These are phyloP conservation scores for Aspergillus sp. DNA, from an alignment of 2,329 filamentous ascomycete species.

Conservation along the genomic window DNA sequence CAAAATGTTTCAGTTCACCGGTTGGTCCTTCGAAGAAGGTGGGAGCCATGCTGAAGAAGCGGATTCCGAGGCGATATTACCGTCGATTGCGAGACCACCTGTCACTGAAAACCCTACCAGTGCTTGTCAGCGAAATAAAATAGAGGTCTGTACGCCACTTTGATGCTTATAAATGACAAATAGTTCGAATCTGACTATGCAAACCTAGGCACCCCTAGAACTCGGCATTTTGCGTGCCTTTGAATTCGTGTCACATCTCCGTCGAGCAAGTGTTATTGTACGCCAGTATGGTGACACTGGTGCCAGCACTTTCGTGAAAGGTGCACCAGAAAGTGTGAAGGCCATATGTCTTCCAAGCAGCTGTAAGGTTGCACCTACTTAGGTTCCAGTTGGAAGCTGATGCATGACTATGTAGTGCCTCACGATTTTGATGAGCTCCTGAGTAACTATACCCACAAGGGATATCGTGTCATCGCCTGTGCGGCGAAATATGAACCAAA, in stretches of 20 bases:
- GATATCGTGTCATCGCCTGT: slow-evolving; percentile 94
- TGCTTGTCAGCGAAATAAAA: slow-evolving; percentile 35
- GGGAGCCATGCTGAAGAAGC: slow-evolving; percentile 66
- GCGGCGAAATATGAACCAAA: slow-evolving; percentile 86
- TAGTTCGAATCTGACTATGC: neutral
- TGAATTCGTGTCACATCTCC: slow-evolving; percentile 90
- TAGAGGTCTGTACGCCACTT: slow-evolving; percentile 21
- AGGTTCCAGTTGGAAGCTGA: slow-evolving; percentile 25
- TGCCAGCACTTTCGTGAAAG: slow-evolving; percentile 90
- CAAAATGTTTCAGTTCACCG: slow-evolving; percentile 98
- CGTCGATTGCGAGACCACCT: slow-evolving; percentile 86
- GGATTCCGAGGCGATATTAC: slow-evolving; percentile 69
- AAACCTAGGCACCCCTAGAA: slow-evolving; percentile 61
- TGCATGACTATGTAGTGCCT: slow-evolving; percentile 60
- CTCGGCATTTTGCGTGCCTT: slow-evolving; percentile 89
- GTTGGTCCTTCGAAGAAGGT: slow-evolving; percentile 87
- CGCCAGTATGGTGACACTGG: slow-evolving; percentile 82
- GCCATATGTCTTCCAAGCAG: slow-evolving; percentile 84
- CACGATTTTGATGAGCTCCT: slow-evolving; percentile 86
- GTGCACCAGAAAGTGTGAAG: slow-evolving; percentile 93
- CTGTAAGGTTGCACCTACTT: slow-evolving; percentile 56
- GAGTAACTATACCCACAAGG: slow-evolving; percentile 88
- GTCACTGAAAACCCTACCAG: slow-evolving; percentile 55
- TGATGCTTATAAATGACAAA: neutral
- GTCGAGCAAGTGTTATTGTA: slow-evolving; percentile 89